These are phyloP conservation scores for Vigna radiata DNA, from an alignment of 306 rosid species.

Conservation along the genomic window DNA sequence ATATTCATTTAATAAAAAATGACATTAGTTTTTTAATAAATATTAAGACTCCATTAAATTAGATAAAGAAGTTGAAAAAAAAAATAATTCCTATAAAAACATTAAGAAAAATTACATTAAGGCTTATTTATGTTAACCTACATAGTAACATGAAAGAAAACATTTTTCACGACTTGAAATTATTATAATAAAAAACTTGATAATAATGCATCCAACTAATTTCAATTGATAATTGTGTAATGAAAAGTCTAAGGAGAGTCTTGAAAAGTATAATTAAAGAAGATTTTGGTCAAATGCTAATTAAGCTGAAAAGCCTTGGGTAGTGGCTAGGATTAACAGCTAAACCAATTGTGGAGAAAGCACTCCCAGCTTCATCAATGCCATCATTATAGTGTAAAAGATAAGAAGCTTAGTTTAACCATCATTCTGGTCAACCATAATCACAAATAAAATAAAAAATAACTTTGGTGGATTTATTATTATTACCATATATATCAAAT, in stretches of 20 bases:
- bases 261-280: slow-evolving; percentile 23
- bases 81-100: no score
- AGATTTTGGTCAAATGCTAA: slow-evolving; percentile 32
- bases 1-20: no score
- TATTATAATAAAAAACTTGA: neutral
- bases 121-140: no score
- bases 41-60: no score
- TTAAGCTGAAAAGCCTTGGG: slow-evolving; percentile 13
- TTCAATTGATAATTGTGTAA: slow-evolving; percentile 38
- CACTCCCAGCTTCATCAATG: slow-evolving; percentile 43
- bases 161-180: neutral
- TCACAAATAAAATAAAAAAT: neutral
- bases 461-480: slow-evolving; percentile 37
- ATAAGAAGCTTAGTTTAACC: neutral
- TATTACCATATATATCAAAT: slow-evolving; percentile 22
- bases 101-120: no score
- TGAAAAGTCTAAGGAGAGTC: slow-evolving; percentile 2
- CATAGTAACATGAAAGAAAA: neutral
- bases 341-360: slow-evolving; percentile 44
- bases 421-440: slow-evolving; percentile 19
- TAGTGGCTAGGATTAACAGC: slow-evolving; percentile 43
- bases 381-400: slow-evolving; percentile 13
- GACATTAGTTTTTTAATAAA: no score
- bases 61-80: no score
- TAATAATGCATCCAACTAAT: slow-evolving; percentile 4